Conservation (phyloP, 75 land plant species). For the Sequoia sempervirens region DNA sequence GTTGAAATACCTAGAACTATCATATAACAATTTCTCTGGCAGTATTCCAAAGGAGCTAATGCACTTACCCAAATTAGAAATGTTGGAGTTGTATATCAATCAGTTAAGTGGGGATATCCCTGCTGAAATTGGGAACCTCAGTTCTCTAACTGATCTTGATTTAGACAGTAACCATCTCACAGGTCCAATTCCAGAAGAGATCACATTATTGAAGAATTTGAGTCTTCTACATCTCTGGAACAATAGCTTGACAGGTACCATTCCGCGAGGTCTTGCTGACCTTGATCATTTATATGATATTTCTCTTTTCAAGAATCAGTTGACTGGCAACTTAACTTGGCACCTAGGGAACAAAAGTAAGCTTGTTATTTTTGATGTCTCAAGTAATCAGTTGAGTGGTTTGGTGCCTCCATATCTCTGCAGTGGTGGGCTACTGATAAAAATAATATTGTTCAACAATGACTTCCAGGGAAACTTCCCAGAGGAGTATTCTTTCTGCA, state of each 20-base stretch:
- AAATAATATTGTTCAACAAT: slow-evolving; percentile 44
- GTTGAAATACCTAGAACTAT: slow-evolving; percentile 8
- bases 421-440: slow-evolving; percentile 10
- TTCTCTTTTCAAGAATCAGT: slow-evolving; percentile 14
- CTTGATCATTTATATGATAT: slow-evolving; percentile 16
- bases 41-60: slow-evolving; percentile 18
- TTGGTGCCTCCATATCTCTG: slow-evolving; percentile 10
- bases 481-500: slow-evolving; percentile 21
- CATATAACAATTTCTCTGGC: slow-evolving; percentile 13
- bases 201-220: slow-evolving; percentile 11
- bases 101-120: slow-evolving; percentile 28
- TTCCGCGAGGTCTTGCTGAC: slow-evolving; percentile 6
- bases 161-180: slow-evolving; percentile 19
- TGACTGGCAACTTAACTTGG: slow-evolving; percentile 12
- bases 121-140: slow-evolving; percentile 29
- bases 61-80: slow-evolving; percentile 10
- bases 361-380: not conserved
- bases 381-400: slow-evolving; percentile 11
- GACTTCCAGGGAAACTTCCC: slow-evolving; percentile 26
- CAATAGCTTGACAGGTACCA: slow-evolving; percentile 17
- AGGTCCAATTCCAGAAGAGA: slow-evolving; percentile 17
- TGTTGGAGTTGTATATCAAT: slow-evolving; percentile 14
- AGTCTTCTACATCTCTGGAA: slow-evolving; percentile 8
- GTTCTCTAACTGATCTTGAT: slow-evolving; percentile 14
- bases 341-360: not conserved